Percentiles rank a stretch among this genome's conserved stretches.
Evolutionary conservation across 257 asterid species (phyloP).

Genomic region (Petunia axillaris): DNA sequence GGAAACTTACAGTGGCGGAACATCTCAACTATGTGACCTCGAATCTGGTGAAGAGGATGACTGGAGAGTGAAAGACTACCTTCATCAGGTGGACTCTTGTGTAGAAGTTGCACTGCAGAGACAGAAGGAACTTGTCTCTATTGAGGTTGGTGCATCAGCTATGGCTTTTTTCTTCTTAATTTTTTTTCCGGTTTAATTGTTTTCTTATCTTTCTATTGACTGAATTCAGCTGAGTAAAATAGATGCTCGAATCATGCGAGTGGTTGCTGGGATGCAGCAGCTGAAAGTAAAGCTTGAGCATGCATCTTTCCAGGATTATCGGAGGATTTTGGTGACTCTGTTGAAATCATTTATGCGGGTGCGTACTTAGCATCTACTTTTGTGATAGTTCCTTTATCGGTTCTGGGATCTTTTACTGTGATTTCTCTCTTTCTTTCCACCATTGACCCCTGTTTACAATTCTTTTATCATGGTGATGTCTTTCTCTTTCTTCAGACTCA

Average conservation of each 20-base stretch:
- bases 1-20: conserved; percentile 64
- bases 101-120: conserved; percentile 87
- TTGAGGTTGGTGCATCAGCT: conserved; percentile 65
- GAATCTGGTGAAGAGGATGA: conserved; percentile 86
- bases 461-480: conserved; percentile 28
- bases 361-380: conserved; percentile 34
- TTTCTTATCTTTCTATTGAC: conserved; percentile 37
- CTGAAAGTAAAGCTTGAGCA: conserved; percentile 71
- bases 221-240: conserved; percentile 85
- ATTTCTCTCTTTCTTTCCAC: not conserved
- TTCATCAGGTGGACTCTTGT: conserved; percentile 86
- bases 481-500: conserved; percentile 57
- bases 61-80: conserved; percentile 74
- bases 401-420: conserved; percentile 13
- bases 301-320: conserved; percentile 70
- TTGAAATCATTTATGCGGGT: conserved; percentile 89
- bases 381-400: not conserved
- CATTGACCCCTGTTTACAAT: conserved; percentile 25
- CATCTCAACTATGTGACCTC: conserved; percentile 70
- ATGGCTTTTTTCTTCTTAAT: conserved; percentile 13
- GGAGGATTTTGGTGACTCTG: conserved; percentile 69
- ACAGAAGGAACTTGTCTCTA: conserved; percentile 88
- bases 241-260: conserved; percentile 79
- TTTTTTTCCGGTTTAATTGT: conserved; percentile 20
- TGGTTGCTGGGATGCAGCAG: conserved; percentile 71